phyloP scores from a whole-genome alignment of 768 basidiomycete species.

The Boletus huronensis region DNA sequence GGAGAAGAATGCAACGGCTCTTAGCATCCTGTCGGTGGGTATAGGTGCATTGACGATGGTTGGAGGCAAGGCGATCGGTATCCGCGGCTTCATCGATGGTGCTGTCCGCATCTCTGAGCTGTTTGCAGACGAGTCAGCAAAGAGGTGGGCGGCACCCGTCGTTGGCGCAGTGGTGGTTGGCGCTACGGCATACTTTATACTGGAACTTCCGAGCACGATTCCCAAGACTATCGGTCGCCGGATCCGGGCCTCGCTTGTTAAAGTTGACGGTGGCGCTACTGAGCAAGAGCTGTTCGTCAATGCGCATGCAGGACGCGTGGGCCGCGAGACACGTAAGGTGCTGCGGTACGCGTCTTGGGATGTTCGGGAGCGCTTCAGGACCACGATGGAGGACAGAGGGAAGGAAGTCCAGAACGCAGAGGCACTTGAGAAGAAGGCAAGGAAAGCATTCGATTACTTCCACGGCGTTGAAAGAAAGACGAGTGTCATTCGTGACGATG shows the following conservation, averaged over 20 bases:
- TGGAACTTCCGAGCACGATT: conserved; percentile 85
- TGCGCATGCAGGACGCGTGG: conserved; percentile 64
- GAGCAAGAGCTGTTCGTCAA: conserved; percentile 60
- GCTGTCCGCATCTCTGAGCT: conserved; percentile 72
- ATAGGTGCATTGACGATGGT: conserved; percentile 88
- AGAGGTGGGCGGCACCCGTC: conserved; percentile 86
- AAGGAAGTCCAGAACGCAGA: conserved; percentile 77
- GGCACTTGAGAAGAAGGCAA: conserved; percentile 67
- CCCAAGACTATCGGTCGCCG: conserved; percentile 88
- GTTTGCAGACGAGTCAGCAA: conserved; percentile 72
- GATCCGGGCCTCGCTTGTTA: conserved; percentile 61
- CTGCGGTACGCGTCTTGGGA: conserved; percentile 90
- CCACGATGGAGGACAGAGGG: conserved; percentile 73
- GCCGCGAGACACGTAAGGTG: conserved; percentile 90
- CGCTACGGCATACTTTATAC: conserved; percentile 72
- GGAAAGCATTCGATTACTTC: conserved; percentile 73
- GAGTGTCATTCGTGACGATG: conserved; percentile 32
- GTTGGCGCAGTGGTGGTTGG: conserved; percentile 75
- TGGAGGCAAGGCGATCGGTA: conserved; percentile 76
- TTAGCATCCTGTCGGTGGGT: conserved; percentile 71
- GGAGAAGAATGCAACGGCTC: conserved; percentile 52
- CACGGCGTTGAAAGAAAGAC: conserved; percentile 47
- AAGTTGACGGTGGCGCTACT: conserved; percentile 42
- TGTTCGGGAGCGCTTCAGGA: conserved; percentile 73
- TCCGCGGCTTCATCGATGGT: conserved; percentile 74